phyloP scores from a whole-genome alignment of 2,329 filamentous ascomycete species.

The Zalaria sp. region DNA sequence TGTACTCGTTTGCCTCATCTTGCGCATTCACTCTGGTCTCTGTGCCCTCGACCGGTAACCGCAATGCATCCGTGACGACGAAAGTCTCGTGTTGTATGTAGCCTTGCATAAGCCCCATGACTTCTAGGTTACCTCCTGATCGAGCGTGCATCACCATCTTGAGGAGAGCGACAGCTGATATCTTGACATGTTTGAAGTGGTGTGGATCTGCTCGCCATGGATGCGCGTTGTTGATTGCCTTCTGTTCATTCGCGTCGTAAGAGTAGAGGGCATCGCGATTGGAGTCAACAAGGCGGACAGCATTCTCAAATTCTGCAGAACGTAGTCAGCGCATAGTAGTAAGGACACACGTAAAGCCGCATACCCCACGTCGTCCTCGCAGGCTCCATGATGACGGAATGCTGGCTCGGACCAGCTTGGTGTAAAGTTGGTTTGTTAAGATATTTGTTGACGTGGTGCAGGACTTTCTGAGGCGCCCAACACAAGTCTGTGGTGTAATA shows the following conservation, averaged over 20 bases:
- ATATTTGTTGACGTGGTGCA: too few relatives aligned
- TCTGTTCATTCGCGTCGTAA: constrained; percentile 58
- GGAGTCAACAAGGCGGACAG: constrained; percentile 65
- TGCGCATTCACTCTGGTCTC: constrained; percentile 96
- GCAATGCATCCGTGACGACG: constrained; percentile 86
- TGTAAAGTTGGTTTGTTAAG: too few relatives aligned
- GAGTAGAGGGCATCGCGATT: constrained; percentile 83
- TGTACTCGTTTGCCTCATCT: constrained; percentile 92
- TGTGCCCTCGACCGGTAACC: constrained; percentile 92
- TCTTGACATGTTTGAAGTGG: constrained; percentile 87
- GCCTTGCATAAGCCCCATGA: constrained; percentile 98
- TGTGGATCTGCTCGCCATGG: constrained; percentile 70
- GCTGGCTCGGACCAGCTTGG: constrained; percentile 2
- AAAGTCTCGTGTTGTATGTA: constrained; percentile 77
- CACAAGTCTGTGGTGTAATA: too few relatives aligned
- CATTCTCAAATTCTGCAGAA: constrained; percentile 68
- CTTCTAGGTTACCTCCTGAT: constrained; percentile 80
- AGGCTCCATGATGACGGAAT: constrained; percentile 7
- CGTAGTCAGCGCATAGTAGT: constrained; percentile 1
- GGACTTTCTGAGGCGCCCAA: too few relatives aligned
- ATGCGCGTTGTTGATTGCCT: constrained; percentile 45
- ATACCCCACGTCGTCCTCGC: constrained; percentile 9
- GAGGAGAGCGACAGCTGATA: constrained; percentile 82
- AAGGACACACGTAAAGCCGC: neutral
- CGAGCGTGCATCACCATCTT: constrained; percentile 99